phyloP scores from a whole-genome alignment of 2,329 filamentous ascomycete species.

The Ceratocystis huliohia region DNA sequence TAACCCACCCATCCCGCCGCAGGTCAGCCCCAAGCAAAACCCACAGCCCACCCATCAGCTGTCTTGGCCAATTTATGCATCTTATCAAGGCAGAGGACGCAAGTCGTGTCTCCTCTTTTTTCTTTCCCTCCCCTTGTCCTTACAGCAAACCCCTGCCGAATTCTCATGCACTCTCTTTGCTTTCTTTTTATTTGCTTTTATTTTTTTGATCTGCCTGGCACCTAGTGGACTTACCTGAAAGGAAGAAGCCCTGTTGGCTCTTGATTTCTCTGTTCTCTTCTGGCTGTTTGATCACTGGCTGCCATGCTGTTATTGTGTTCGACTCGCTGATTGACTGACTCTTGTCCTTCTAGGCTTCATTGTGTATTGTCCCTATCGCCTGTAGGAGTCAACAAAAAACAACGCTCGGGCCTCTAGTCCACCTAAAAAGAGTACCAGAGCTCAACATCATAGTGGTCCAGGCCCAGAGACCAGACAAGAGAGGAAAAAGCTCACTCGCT shows the following conservation, averaged over 20 bases:
- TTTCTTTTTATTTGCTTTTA: not conserved
- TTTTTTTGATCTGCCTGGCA: not conserved
- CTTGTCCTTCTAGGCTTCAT: not conserved
- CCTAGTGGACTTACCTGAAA: not conserved
- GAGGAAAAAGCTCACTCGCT: not conserved
- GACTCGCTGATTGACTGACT: too few species aligned
- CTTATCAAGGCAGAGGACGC: not conserved
- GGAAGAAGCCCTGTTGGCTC: not conserved
- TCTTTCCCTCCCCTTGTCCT: not conserved
- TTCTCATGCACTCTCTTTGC: not conserved
- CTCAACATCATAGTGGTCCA: not conserved
- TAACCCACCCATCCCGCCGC: not conserved
- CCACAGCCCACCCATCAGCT: slow-evolving; percentile 5
- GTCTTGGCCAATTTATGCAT: slow-evolving; percentile 7
- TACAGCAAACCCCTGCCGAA: not conserved
- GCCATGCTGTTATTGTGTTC: too few species aligned
- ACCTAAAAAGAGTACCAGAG: not conserved
- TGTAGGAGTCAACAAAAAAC: not conserved
- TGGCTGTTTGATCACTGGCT: not conserved
- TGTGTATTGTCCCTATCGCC: not conserved
- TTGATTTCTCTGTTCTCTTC: not conserved
- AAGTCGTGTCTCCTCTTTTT: not conserved
- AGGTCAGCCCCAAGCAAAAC: not conserved
- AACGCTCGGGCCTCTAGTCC: not conserved
- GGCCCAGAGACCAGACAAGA: not conserved